Base-by-base conservation (phyloP, 2,329 filamentous ascomycete genomes). In the Fusarium dlaminii region DNA sequence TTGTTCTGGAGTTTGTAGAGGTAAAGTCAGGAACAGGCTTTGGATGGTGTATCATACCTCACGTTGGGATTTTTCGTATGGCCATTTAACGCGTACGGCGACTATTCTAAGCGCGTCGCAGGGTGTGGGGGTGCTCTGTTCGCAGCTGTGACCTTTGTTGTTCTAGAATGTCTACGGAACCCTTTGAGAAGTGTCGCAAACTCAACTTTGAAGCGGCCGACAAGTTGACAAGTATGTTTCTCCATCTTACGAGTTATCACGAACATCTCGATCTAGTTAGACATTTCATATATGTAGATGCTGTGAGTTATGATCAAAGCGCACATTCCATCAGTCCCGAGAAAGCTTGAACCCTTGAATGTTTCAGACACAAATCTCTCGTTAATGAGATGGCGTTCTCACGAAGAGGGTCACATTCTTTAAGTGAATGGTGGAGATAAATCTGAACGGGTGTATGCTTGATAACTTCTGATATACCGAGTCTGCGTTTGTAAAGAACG, bases 51-150 rank as follows among this genome's bases (percentile, higher is more conserved):
- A 63, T 66, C 57, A 63, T 54, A 18, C 48, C 37, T 32, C 48
- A 24, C n/a, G 49, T 37, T 34, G 45, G 45, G 37, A 39, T 72
- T 74, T 74, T 57, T 40, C 10, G 36, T 30, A 57, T 56, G 48
- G 58, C 42, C 54, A 58, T 51, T 73, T 51, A 42, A 75, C 72
- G 72, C 72, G 72, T 63, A 61, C 45, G 52, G 71, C 66, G 58
- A 74, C 59, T 56, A 61, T 66, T 52, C 52, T 70, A 75, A 73
- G 66, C 72, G 72, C 72, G 72, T 73, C 49, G 27, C 36, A 27
- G 63, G 56, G 72, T 75, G 72, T 75, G 72, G 72, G 72, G 72
- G 72, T 66, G 51, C 49, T 39, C 54, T 43, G 67, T 39, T 62
- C 61, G 45, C 61, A 40, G 55, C 52, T 30, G 22, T 45, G 29